Conservation (phyloP, 2,329 filamentous ascomycete species). For the Penicillium sp. region DNA sequence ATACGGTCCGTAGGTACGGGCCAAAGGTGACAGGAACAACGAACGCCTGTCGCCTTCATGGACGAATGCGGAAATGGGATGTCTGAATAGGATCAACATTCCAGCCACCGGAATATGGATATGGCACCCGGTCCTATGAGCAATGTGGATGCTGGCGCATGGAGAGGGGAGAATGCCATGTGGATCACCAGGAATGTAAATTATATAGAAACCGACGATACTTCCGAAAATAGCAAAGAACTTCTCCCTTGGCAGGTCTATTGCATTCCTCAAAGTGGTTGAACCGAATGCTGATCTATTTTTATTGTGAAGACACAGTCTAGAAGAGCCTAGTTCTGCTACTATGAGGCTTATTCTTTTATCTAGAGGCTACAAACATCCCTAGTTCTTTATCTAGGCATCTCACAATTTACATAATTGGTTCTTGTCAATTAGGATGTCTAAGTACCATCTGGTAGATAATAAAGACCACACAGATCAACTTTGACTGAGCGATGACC, state of each 20-base stretch:
- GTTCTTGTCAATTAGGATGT: no score
- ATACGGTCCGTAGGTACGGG: no score
- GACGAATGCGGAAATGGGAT: background rate
- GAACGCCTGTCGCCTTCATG: background rate
- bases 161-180: background rate
- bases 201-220: background rate
- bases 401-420: no score
- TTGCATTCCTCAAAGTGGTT: background rate
- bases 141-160: background rate
- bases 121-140: background rate
- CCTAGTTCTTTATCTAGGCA: no score
- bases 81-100: background rate
- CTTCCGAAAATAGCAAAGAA: background rate
- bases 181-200: background rate
- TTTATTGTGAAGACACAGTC: background rate
- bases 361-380: no score
- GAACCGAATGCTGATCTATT: background rate
- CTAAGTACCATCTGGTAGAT: no score
- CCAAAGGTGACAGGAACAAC: background rate
- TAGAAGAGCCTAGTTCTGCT: no score
- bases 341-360: no score
- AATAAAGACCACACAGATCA: no score
- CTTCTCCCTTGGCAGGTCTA: background rate
- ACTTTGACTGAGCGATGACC: no score
- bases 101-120: background rate